Conservation (phyloP, 2,329 filamentous ascomycete species). For the Trichoderma hamatum region DNA sequence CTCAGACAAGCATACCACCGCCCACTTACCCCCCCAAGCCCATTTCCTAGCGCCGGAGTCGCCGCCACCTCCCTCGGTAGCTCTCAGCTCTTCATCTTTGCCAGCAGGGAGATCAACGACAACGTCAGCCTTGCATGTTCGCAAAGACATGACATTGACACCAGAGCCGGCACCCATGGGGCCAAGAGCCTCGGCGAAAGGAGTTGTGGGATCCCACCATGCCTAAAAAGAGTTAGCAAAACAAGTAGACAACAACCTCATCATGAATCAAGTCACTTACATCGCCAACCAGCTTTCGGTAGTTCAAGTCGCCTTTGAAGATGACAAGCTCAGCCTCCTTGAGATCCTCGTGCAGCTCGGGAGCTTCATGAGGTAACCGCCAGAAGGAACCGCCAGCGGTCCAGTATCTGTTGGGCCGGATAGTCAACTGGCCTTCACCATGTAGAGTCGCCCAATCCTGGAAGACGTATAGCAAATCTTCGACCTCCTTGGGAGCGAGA, state of each 20-base stretch:
- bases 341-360: conserved; percentile 73
- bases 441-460: conserved; percentile 79
- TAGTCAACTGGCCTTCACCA: conserved; percentile 77
- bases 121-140: conserved; percentile 96
- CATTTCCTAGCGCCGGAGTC: conserved; percentile 75
- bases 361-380: conserved; percentile 72
- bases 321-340: conserved; percentile 84
- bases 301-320: conserved; percentile 98
- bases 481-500: conserved; percentile 68
- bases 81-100: conserved; percentile 77
- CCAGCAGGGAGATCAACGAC: conserved; percentile 85
- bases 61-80: conserved; percentile 69
- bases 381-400: conserved; percentile 86
- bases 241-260: neutral
- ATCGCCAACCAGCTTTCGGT: conserved; percentile 88
- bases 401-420: conserved; percentile 91
- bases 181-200: conserved; percentile 82
- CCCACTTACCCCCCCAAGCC: conserved; percentile 97
- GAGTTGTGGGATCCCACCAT: conserved; percentile 81
- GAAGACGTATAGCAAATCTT: conserved; percentile 76
- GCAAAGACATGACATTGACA: conserved; percentile 79
- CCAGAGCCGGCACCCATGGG: conserved; percentile 81
- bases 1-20: conserved; percentile 68
- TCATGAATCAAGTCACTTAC: conserved; percentile 53
- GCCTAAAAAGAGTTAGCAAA: conserved; percentile 34